Evolutionary conservation across 257 asterid genomes (phyloP).

Genomic region (Solanum bulbocastanum): DNA sequence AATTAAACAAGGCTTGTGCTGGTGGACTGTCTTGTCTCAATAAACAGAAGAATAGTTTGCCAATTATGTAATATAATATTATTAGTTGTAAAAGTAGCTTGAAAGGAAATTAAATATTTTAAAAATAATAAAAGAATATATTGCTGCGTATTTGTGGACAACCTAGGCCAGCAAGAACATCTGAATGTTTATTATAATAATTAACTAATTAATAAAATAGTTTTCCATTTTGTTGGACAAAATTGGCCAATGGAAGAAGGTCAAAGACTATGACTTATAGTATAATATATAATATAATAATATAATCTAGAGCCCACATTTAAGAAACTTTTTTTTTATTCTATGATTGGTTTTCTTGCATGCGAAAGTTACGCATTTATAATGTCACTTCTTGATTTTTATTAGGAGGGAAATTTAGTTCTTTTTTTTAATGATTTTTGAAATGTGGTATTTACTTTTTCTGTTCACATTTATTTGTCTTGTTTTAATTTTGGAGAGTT

Average conservation of each 20-base stretch:
- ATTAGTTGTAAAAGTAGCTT: neutral
- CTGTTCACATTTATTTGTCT: neutral
- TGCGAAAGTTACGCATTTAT: neutral
- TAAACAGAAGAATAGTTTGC: neutral
- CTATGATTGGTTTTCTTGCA: neutral
- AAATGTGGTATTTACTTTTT: neutral
- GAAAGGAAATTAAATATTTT: neutral
- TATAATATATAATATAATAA: neutral
- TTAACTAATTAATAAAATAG: neutral
- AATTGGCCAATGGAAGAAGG: neutral
- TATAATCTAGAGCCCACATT: neutral
- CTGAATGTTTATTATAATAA: neutral
- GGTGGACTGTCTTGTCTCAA: neutral
- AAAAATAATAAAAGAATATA: neutral
- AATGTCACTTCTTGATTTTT: neutral
- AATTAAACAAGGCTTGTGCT: neutral
- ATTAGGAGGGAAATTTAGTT: neutral
- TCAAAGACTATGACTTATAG: neutral
- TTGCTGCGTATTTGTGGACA: neutral
- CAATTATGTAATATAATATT: neutral
- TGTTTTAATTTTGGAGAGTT: neutral
- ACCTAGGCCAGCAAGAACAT: neutral
- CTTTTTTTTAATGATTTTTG: neutral
- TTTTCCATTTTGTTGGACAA: neutral
- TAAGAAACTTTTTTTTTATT: neutral